A percentile compares a stretch with the other conserved stretches of the same genome.
phyloP scores from a whole-genome alignment of 768 basidiomycete species.

The Xerocomellus dryophilus region DNA sequence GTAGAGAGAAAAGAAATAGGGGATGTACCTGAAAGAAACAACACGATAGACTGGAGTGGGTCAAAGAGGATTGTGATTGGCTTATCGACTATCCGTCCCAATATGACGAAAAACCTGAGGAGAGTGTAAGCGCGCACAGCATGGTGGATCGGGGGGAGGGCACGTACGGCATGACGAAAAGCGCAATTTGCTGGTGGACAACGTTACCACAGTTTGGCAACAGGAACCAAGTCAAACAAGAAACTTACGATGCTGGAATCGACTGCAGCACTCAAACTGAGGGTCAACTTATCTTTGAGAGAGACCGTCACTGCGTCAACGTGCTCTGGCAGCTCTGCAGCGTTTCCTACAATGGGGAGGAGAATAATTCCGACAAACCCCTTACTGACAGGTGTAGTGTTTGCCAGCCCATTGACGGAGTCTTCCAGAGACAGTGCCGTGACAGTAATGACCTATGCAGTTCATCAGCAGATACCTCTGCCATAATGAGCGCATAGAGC shows the following conservation, averaged over 20 bases:
- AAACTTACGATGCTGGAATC: conserved; percentile 73
- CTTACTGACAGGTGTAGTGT: conserved; percentile 51
- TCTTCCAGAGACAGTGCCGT: conserved; percentile 68
- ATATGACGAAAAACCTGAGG: conserved; percentile 57
- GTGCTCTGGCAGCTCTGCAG: conserved; percentile 21
- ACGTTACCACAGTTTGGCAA: too few relatives aligned
- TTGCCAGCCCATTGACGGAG: conserved; percentile 48
- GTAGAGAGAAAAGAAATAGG: not conserved
- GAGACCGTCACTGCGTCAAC: conserved; percentile 82
- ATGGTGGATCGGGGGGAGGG: too few relatives aligned
- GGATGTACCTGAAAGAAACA: conserved; percentile 22
- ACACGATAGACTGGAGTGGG: conserved; percentile 64
- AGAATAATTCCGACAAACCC: conserved; percentile 57
- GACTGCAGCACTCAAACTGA: conserved; percentile 83
- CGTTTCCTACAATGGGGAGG: conserved; percentile 90
- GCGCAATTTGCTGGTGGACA: conserved; percentile 58
- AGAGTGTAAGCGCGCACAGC: not conserved
- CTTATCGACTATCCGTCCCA: conserved; percentile 79
- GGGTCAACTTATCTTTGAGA: conserved; percentile 81
- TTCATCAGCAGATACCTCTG: not conserved
- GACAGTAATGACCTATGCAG: conserved; percentile 45
- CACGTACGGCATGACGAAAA: conserved; percentile 61
- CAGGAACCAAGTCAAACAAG: not conserved
- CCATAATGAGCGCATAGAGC: not conserved
- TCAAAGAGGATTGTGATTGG: conserved; percentile 81